Conservation (phyloP, 768 basidiomycete species). For the Mycena filopes region DNA sequence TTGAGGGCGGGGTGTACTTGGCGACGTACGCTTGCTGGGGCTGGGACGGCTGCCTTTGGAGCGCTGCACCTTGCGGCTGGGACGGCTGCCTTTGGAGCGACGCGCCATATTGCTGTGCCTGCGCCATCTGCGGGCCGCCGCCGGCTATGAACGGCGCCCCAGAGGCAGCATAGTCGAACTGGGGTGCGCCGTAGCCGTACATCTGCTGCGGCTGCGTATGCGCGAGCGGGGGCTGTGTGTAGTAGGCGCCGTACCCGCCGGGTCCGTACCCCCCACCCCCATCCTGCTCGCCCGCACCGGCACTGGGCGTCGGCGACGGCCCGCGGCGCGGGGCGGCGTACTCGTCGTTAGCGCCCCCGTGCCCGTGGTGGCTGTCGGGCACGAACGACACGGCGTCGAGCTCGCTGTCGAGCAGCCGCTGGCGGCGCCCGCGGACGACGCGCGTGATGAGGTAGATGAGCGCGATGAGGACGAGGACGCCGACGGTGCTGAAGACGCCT, state of each 20-base stretch:
- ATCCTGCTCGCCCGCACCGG: not conserved
- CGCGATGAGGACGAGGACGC: slow-evolving; percentile 65
- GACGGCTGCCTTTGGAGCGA: too few species aligned
- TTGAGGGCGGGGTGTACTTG: too few species aligned
- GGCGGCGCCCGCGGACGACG: slow-evolving; percentile 70
- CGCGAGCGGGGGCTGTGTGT: not conserved
- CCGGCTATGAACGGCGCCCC: not conserved
- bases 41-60: too few species aligned
- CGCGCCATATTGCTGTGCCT: not conserved
- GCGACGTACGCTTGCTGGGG: too few species aligned
- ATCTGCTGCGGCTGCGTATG: not conserved
- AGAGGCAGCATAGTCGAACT: not conserved
- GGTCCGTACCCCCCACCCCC: not conserved
- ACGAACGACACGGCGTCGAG: slow-evolving; percentile 41
- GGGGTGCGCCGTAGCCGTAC: not conserved
- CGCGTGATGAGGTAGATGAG: slow-evolving; percentile 61
- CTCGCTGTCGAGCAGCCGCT: slow-evolving; percentile 74
- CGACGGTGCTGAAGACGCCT: slow-evolving; percentile 77
- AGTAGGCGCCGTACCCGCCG: not conserved
- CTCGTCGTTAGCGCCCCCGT: not conserved
- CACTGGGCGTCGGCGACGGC: not conserved
- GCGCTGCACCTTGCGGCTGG: too few species aligned
- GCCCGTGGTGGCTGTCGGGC: not conserved
- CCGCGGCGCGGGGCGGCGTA: not conserved
- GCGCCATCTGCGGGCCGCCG: not conserved